Evolutionary conservation across 495 filamentous ascomycete genomes (phyloP).

Genomic region (Penicillium maclennaniae): DNA sequence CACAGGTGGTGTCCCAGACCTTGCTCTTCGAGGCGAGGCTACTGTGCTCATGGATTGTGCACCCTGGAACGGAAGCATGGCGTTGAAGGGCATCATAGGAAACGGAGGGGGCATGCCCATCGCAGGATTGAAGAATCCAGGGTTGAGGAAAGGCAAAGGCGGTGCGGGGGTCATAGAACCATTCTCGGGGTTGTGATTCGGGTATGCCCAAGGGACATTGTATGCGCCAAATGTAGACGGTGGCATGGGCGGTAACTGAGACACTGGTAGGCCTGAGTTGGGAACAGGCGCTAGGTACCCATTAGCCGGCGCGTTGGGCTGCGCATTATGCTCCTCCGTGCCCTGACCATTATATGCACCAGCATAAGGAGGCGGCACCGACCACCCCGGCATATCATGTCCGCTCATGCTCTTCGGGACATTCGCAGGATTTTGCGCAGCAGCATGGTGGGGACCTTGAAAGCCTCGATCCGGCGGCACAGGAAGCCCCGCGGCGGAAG

Average conservation of each 20-base stretch:
- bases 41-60: slow-evolving; percentile 19
- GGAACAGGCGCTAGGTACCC: too few relatives aligned
- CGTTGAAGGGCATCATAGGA: slow-evolving; percentile 11
- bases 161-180: background rate
- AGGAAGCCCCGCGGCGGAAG: slow-evolving; percentile 2
- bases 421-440: background rate
- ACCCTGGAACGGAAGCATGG: slow-evolving; percentile 5
- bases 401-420: background rate
- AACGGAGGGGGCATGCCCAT: slow-evolving; percentile 2
- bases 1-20: slow-evolving; percentile 17
- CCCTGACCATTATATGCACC: too few relatives aligned
- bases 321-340: background rate
- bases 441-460: background rate
- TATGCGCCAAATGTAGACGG: slow-evolving; percentile 13
- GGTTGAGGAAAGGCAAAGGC: slow-evolving; percentile 10
- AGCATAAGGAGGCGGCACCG: too few relatives aligned
- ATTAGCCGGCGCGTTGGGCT: background rate
- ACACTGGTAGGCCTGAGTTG: background rate
- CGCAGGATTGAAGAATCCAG: background rate
- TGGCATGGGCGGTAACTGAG: background rate
- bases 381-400: background rate
- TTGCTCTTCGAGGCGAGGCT: slow-evolving; percentile 2
- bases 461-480: background rate
- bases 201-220: slow-evolving; percentile 14
- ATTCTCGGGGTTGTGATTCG: slow-evolving; percentile 1